Evolutionary conservation across 139 green algal species (phyloP), one percentile per base, ranked within the genome.

Genomic region (Gonium pectorale): DNA sequence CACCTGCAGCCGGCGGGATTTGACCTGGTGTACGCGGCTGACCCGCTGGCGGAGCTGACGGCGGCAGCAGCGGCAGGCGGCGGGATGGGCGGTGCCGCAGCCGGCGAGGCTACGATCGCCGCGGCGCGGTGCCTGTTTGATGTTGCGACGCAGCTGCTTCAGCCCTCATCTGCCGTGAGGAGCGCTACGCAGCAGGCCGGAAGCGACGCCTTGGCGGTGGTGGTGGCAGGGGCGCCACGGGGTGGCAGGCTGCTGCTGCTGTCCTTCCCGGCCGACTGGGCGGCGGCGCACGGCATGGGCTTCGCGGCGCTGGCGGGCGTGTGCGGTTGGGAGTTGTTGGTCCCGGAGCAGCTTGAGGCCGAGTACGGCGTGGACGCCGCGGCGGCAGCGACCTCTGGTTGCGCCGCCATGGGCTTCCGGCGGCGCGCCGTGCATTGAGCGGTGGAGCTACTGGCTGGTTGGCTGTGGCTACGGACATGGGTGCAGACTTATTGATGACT

Each of bases 241-340:
- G 44, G 38, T 0, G 31, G 46, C 37, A 37, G 54, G 40, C 60
- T 83, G 60, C 41, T 83, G 40, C n/a, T 83, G 40, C 40, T 83
- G 59, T 66, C 21, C 29, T 19, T 83, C 8, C 59, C 41, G 41
- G 60, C 41, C n/a, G 59, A 7, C 2, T 83, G 75, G 75, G 75
- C 75, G 13, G 75, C 75, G 56, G 41, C 59, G 29, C 75, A 83
- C 19, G 75, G 75, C 11, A 11, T 71, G 38, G 75, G 59, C 13
- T 46, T 83, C 5, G 59, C 60, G n/a, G 75, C 75, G 8, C 60
- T 83, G 27, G 75, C 75, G 38, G 75, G 17, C 40, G 41, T 72
- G n/a, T 71, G 60, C 41, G 75, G 75, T 24, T 83, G 75, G 75
- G 75, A 83, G 75, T 29, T 83, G 40, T n/a, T 83, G 29, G 60